Conservation (phyloP, 2,329 filamentous ascomycete species). For the Sclerotinia spermophila region DNA sequence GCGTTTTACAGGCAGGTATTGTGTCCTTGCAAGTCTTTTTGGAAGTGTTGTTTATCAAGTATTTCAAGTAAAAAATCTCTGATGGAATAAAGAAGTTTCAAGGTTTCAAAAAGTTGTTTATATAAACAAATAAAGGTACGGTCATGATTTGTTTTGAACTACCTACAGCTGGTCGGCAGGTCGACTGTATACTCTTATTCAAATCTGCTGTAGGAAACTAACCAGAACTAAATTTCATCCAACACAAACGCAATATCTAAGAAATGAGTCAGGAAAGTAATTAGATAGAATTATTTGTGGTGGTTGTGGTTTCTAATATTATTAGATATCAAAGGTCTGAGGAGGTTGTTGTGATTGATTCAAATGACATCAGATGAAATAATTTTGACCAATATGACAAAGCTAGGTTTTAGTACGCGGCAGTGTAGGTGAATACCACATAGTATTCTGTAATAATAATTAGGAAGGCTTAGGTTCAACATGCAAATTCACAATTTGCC, state of each 20-base stretch:
- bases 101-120: neutral
- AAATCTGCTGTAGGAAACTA: neutral
- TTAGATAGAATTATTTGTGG: neutral
- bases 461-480: neutral
- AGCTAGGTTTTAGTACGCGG: neutral
- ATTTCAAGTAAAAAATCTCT: neutral
- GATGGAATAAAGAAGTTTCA: neutral
- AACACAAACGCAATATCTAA: neutral
- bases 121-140: neutral
- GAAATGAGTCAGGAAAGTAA: neutral
- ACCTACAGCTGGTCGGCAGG: neutral
- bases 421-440: neutral
- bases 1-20: fast-evolving
- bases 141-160: neutral
- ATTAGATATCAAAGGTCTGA: neutral
- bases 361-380: neutral
- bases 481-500: neutral
- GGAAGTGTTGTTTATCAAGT: neutral
- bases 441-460: neutral
- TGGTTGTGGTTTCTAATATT: neutral
- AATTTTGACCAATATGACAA: neutral
- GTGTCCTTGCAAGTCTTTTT: neutral
- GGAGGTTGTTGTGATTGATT: neutral
- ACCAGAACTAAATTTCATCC: neutral
- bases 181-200: neutral